These are phyloP conservation scores for Venturia asperata DNA, from an alignment of 2,329 filamentous ascomycete species.

Conservation along the genomic window DNA sequence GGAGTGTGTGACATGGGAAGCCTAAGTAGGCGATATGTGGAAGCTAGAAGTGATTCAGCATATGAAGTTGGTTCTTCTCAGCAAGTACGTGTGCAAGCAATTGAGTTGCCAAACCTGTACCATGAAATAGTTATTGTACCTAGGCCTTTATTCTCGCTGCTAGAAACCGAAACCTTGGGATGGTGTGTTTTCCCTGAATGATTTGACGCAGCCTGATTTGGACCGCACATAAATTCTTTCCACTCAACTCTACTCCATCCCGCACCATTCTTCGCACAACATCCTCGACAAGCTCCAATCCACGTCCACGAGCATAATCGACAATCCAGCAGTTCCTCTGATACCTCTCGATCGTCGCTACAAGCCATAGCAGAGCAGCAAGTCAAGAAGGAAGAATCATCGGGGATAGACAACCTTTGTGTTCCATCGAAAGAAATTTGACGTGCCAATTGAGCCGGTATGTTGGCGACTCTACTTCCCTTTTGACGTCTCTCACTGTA, in stretches of 20 bases:
- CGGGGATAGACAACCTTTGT: neutral
- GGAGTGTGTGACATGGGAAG: neutral
- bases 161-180: neutral
- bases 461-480: neutral
- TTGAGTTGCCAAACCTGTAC: neutral
- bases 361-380: neutral
- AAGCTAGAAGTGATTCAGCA: neutral
- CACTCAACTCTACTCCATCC: neutral
- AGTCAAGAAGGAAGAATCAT: neutral
- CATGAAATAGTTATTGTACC: neutral
- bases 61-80: neutral
- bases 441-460: neutral
- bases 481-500: neutral
- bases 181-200: neutral
- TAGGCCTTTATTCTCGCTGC: constrained; percentile 1
- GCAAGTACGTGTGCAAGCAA: neutral
- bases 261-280: neutral
- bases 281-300: neutral
- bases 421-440: neutral
- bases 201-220: neutral
- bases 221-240: neutral
- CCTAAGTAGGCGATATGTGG: neutral
- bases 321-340: neutral
- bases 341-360: neutral
- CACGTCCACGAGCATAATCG: neutral